A percentile compares a stretch with the other conserved stretches of the same genome.
These are phyloP conservation scores for Mimosa bimucronata DNA, from an alignment of 306 rosid species.

Conservation along the genomic window DNA sequence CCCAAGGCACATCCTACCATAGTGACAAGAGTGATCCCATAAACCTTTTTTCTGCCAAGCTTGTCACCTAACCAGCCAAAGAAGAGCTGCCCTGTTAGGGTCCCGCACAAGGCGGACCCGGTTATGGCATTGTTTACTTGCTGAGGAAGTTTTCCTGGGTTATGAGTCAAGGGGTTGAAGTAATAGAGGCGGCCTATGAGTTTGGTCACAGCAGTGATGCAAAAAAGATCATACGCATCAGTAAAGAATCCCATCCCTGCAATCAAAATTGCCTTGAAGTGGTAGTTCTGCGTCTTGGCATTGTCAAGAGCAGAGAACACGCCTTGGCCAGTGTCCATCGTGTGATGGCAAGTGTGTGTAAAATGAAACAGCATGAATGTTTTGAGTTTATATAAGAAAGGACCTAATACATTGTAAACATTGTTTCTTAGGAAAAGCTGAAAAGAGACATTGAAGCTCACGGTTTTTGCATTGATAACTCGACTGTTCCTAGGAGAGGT, in stretches of 20 bases:
- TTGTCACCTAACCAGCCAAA: constrained; percentile 75
- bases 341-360: constrained; percentile 21
- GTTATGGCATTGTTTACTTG: constrained; percentile 57
- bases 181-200: constrained; percentile 63
- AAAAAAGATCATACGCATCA: constrained; percentile 67
- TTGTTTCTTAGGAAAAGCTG: constrained; percentile 21
- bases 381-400: constrained; percentile 17
- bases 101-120: constrained; percentile 59
- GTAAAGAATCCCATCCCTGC: constrained; percentile 77
- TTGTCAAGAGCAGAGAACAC: constrained; percentile 58
- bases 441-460: constrained; percentile 20
- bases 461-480: background rate
- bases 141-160: constrained; percentile 51
- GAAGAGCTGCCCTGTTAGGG: constrained; percentile 61
- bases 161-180: constrained; percentile 36
- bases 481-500: constrained; percentile 22
- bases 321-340: constrained; percentile 41
- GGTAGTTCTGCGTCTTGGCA: constrained; percentile 62
- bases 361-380: constrained; percentile 7
- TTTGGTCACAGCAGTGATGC: constrained; percentile 57
- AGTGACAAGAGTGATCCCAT: constrained; percentile 57
- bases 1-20: constrained; percentile 65
- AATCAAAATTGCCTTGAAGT: constrained; percentile 56
- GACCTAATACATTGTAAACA: background rate
- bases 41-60: constrained; percentile 60